Evolutionary conservation across 352 stramenopile genomes (phyloP).

Genomic region (Peronospora belbahrii): DNA sequence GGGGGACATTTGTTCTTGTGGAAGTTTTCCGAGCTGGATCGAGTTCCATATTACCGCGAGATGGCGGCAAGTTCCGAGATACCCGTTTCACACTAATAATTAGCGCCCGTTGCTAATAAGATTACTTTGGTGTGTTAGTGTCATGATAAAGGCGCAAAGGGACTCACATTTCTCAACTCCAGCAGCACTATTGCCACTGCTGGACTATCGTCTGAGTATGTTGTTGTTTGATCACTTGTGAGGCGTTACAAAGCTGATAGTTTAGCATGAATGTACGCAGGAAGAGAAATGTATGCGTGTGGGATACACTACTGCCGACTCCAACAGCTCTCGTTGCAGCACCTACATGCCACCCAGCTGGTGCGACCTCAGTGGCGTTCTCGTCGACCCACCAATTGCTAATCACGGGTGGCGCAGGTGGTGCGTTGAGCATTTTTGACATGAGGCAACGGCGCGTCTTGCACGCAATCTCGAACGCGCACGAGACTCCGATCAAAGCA

Average conservation of each 20-base stretch:
- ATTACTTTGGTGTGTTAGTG: constrained; percentile 31
- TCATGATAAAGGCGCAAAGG: constrained; percentile 80
- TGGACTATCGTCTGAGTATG: constrained; percentile 67
- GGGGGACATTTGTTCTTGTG: constrained; percentile 67
- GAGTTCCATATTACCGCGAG: constrained; percentile 53
- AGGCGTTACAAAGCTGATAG: not conserved
- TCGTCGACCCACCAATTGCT: constrained; percentile 74
- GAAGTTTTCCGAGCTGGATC: constrained; percentile 75
- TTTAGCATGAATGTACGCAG: constrained; percentile 24
- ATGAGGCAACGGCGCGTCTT: constrained; percentile 81
- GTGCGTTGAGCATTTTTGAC: constrained; percentile 80
- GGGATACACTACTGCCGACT: constrained; percentile 68
- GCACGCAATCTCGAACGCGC: constrained; percentile 74
- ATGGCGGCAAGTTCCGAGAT: constrained; percentile 39
- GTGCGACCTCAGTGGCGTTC: constrained; percentile 67
- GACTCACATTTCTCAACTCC: constrained; percentile 75
- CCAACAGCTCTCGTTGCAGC: constrained; percentile 68
- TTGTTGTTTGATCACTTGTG: constrained; percentile 1
- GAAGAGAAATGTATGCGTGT: constrained; percentile 78
- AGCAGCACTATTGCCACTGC: constrained; percentile 66
- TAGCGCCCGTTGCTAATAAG: not conserved
- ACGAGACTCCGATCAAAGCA: constrained; percentile 81
- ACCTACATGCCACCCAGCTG: constrained; percentile 64
- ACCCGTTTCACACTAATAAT: not conserved
- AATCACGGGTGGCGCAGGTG: constrained; percentile 72